Base-by-base conservation (phyloP, 768 basidiomycete genomes). In the Lactifluus rugatus region DNA sequence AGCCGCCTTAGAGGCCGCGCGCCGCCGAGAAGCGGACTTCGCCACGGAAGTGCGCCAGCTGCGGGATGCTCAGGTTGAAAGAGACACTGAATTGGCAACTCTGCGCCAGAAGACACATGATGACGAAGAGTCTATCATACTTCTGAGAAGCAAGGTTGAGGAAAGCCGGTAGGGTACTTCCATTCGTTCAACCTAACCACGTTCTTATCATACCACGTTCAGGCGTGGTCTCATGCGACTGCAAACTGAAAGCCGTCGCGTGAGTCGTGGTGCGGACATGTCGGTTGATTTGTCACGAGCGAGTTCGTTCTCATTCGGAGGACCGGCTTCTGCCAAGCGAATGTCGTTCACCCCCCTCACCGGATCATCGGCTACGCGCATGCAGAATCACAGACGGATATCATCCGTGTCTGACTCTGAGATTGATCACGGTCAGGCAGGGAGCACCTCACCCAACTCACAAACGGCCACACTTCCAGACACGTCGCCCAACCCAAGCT, bases 151-250 rank as follows among this genome's bases (percentile, higher is more conserved):
- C n/a, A 92, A 91, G 69, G 87, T 92, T 3, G 89, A 92, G 65
- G 89, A 92, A 70, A 89, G 87, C 76, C 79, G 89, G 89, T 87
- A 64, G 21, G 11, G 79, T 67, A 10, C 16, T 13, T 21, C 25
- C 56, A 32, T 51, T 42, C 5, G 16, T 36, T 51, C 17, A 34
- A 39, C 31, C 21, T 44, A 17, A 36, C 32, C 34, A 39, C 28
- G 48, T 41, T 61, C 56, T 62, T 37, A 54, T 57, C 64, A 32
- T 36, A 26, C 17, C 13, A 23, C 42, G 23, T n/a, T 16, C 34
- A 67, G 89, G 65, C 85, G 89, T 46, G 90, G 88, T 25, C 76
- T 93, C 52, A 93, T 93, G 90, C 81, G 87, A 17, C 76, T 93
- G 9, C 90, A 93, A 68, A 81, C 83, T 9, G 89, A 93, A 69